Base-by-base conservation (phyloP, 2,329 filamentous ascomycete species). In the Xylariales sp. region DNA sequence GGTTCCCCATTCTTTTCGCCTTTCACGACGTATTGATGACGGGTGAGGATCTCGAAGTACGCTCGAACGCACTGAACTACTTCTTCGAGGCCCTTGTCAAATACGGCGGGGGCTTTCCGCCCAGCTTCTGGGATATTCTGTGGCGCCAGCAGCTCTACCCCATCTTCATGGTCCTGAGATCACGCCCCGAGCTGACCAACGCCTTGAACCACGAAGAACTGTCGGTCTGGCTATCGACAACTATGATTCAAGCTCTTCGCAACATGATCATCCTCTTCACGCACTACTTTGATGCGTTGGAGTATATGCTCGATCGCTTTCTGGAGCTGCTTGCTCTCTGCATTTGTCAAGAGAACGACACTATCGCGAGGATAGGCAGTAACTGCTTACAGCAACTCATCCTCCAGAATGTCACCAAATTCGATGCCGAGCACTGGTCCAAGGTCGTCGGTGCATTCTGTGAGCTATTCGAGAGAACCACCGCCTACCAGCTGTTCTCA, bases 21-120 rank as follows among this genome's bases (percentile, higher is more conserved):
- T 98, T 98, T 71, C 93, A 99, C 60, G 93, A 98, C 61, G 90
- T 98, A 16, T 70, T 99, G 35, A 99, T 99, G 93, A 98, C 93
- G 2, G 93, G 94, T 3, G 94, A 98, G 63, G 93, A 99, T 60
- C 75, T 99, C 14, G 93, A 99, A 65, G 93, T 97, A 29, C 84
- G 93, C 44, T 96, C 80, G 2, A 82, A 80, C 64, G 93, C 94
- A 3, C 73, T 98, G 29, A 95, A 90, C 53, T 98, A 97, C 63
- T 88, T 98, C 47, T 99, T 99, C 55, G 91, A 97, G 45, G 89
- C 89, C 0, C 73, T 99, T 5, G 83, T 95, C 44, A 82, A 80
- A 48, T 93, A 97, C 53, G 93, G 94, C 25, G 86, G 88, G 14
- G 86, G 88, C 51, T 99, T 96, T 55, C 89, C 91, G 3, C 73